A percentile compares a stretch with the other conserved stretches of the same genome.
These are phyloP conservation scores for Penicillium cinerascens DNA, from an alignment of 495 filamentous ascomycete genomes.

Conservation along the genomic window DNA sequence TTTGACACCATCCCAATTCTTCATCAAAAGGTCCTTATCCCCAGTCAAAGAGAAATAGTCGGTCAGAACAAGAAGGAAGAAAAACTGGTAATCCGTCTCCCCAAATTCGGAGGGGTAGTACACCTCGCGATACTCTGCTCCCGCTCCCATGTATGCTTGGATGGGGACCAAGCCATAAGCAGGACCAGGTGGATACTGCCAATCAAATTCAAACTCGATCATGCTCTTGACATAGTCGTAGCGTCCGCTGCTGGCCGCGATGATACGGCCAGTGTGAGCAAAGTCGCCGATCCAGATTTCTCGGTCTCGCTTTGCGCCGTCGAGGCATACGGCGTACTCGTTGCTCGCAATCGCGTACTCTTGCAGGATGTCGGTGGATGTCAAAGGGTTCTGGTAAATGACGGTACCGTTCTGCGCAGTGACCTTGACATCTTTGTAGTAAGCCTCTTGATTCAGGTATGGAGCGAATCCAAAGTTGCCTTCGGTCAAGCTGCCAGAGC, in stretches of 20 bases:
- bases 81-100: conserved; percentile 27
- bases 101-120: conserved; percentile 12
- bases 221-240: conserved; percentile 18
- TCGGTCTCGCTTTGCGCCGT: conserved; percentile 30
- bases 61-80: conserved; percentile 17
- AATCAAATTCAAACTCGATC: background rate
- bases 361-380: conserved; percentile 12
- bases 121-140: conserved; percentile 3
- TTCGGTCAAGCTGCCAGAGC: background rate
- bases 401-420: conserved; percentile 23
- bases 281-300: conserved; percentile 24
- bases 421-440: conserved; percentile 29
- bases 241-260: conserved; percentile 24
- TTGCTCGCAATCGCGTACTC: conserved; percentile 26
- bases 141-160: conserved; percentile 10
- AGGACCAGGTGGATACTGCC: too few relatives aligned
- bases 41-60: conserved; percentile 18
- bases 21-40: conserved; percentile 2
- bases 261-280: conserved; percentile 17
- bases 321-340: conserved; percentile 20
- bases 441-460: conserved; percentile 28
- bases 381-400: conserved; percentile 26
- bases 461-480: conserved; percentile 36
- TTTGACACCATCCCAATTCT: background rate
- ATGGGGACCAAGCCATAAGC: conserved; percentile 7